Evolutionary conservation across 495 filamentous ascomycete species (phyloP).

Genomic region (Aspergillus indologenus): DNA sequence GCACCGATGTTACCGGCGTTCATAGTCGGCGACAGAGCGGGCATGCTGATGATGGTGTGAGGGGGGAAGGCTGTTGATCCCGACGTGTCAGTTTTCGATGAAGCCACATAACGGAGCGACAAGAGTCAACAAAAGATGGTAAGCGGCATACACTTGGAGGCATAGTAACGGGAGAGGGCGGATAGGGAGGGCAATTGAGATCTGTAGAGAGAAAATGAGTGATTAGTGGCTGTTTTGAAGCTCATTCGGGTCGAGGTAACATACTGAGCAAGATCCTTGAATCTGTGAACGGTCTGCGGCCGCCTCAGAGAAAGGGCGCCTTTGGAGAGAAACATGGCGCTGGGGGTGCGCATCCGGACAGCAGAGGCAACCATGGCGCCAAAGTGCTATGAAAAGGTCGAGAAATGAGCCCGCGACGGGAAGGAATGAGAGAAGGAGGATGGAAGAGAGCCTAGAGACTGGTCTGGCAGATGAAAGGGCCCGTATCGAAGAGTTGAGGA

Average conservation of each 20-base stretch:
- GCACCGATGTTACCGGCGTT: conserved; percentile 91
- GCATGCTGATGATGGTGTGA: conserved; percentile 96
- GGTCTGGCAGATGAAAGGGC: conserved; percentile 30
- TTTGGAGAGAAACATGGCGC: conserved; percentile 44
- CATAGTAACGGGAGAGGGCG: conserved; percentile 69
- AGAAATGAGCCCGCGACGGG: conserved; percentile 31
- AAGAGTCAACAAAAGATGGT: background rate
- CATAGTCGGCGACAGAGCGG: conserved; percentile 97
- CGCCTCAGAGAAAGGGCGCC: conserved; percentile 44
- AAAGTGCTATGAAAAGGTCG: conserved; percentile 29
- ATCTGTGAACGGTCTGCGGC: conserved; percentile 43
- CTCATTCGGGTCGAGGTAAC: conserved; percentile 5
- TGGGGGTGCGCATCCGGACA: conserved; percentile 48
- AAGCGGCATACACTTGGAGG: conserved; percentile 65
- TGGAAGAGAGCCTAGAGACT: conserved; percentile 27
- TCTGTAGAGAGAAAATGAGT: conserved; percentile 27
- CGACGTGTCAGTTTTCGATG: conserved; percentile 24
- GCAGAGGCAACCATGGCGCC: conserved; percentile 46
- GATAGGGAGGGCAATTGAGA: conserved; percentile 53
- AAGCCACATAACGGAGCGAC: conserved; percentile 11
- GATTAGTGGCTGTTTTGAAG: conserved; percentile 13
- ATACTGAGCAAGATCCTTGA: conserved; percentile 45
- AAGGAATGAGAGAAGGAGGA: conserved; percentile 21
- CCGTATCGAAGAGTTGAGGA: conserved; percentile 23
- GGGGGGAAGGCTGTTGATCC: conserved; percentile 70